Percentiles rank a stretch among this genome's conserved stretches.
Evolutionary conservation across 176 grass and related monocot species (phyloP).

Genomic region (Eragrostis curvula): DNA sequence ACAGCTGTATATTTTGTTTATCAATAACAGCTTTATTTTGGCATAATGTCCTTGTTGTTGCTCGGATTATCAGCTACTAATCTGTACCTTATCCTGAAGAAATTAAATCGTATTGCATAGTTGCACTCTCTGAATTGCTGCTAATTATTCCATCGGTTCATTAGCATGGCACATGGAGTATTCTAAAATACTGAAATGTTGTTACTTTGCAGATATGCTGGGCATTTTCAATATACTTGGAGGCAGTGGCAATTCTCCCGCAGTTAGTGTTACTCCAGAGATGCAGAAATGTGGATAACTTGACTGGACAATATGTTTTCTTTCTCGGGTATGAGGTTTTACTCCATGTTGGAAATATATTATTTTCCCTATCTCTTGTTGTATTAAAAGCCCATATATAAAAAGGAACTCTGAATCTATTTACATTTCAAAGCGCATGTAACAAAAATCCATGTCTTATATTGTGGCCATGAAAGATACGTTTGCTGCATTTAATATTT

Average conservation of each 20-base stretch:
- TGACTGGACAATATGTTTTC: slow-evolving; percentile 97
- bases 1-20: not conserved
- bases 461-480: not conserved
- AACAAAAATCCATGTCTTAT: not conserved
- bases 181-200: slow-evolving; percentile 20
- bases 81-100: not conserved
- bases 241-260: slow-evolving; percentile 95
- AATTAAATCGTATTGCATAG: not conserved
- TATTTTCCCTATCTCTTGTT: not conserved
- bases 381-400: not conserved
- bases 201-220: slow-evolving; percentile 67
- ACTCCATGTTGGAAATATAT: not conserved
- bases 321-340: slow-evolving; percentile 76
- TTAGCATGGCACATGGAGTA: not conserved
- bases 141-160: not conserved
- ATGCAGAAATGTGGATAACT: slow-evolving; percentile 96
- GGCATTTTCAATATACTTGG: slow-evolving; percentile 96
- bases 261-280: slow-evolving; percentile 94
- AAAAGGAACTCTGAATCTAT: not conserved
- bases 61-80: not conserved
- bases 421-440: not conserved
- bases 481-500: not conserved
- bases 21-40: not conserved
- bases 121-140: not conserved
- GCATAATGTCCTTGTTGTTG: not conserved